Base-by-base conservation (phyloP, 2,329 filamentous ascomycete genomes). In the Huntiella moniliformis region DNA sequence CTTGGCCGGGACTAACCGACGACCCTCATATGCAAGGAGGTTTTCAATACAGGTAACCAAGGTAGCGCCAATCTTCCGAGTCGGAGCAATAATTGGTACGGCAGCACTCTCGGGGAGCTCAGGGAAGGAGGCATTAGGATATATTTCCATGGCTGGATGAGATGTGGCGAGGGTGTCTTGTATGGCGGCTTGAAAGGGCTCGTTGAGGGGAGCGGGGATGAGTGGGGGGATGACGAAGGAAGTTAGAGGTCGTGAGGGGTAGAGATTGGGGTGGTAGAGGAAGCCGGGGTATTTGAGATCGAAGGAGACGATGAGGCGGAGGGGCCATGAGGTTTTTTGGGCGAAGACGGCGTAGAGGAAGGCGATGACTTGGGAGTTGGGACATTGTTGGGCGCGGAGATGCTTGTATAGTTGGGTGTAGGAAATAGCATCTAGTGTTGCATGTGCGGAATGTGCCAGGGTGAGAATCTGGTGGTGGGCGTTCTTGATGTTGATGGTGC, bases 321-420 rank as follows among this genome's bases (percentile, higher is more conserved):
- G 57, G 16, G 50, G 34, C 50, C 51, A 54, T 33, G 38, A 55
- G 3, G 57, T 55, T 17, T 51, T 45, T 16, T 53, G 53, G 4
- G 50, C 44, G 6, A 60, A 35, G 22, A 52, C 53, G 33, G 59
- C 60, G 47, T 57, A 60, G 34, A 56, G 56, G 58, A 58, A 64
- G 32, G 62, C 41, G 44, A 58, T 51, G 45, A 54, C 54, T 47
- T 59, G 46, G 28, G 55, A 47, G 41, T 59, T 57, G 8, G 59
- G 56, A 12, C 18, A 42, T 4, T 42, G 32, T 11, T 13, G 13
- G 2, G 6, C 16, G 38, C 47, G 47, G 13, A 44, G 38, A 12
- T 51, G 44, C 12, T 35, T 22, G 36, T 40, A 44, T 1, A 50
- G 12, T 37, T 50, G 44, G 3, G 44, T 50, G 28, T 43, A 44